Conservation (phyloP, 2,329 filamentous ascomycete species). For the Ophioceras dolichostomum region DNA sequence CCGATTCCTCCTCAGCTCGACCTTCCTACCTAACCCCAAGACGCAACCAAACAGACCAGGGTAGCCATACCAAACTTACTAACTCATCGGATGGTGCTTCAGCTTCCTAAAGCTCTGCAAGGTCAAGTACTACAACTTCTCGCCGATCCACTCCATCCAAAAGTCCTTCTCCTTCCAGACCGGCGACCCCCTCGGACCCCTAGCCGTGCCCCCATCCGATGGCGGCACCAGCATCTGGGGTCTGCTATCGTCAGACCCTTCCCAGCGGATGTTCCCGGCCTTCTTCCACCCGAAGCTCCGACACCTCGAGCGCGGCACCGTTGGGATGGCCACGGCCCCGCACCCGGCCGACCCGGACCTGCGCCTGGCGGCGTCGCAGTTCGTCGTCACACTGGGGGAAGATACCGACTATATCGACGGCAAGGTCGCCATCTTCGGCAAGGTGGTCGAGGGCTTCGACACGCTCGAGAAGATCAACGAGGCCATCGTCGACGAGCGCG, state of each 20-base stretch:
- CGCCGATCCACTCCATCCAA: conserved; percentile 82
- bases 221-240: conserved; percentile 93
- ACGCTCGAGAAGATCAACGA: conserved; percentile 86
- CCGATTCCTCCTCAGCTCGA: background rate
- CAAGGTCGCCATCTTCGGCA: conserved; percentile 89
- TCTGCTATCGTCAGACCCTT: conserved; percentile 50
- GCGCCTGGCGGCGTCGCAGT: conserved; percentile 79
- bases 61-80: too few species aligned
- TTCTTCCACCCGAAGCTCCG: conserved; percentile 79
- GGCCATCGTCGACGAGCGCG: conserved; percentile 75
- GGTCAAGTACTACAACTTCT: conserved; percentile 98
- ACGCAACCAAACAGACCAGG: too few species aligned
- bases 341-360: conserved; percentile 60
- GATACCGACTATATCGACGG: conserved; percentile 84
- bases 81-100: too few species aligned
- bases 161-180: conserved; percentile 95
- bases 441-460: conserved; percentile 93
- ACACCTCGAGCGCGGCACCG: conserved; percentile 78
- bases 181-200: conserved; percentile 83
- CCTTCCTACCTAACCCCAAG: background rate
- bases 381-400: conserved; percentile 83
- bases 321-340: conserved; percentile 93
- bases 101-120: conserved; percentile 99
- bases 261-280: conserved; percentile 69
- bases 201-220: conserved; percentile 73